Evolutionary conservation across 441 rosid genomes (phyloP).

Genomic region (Erysimum cheiri): DNA sequence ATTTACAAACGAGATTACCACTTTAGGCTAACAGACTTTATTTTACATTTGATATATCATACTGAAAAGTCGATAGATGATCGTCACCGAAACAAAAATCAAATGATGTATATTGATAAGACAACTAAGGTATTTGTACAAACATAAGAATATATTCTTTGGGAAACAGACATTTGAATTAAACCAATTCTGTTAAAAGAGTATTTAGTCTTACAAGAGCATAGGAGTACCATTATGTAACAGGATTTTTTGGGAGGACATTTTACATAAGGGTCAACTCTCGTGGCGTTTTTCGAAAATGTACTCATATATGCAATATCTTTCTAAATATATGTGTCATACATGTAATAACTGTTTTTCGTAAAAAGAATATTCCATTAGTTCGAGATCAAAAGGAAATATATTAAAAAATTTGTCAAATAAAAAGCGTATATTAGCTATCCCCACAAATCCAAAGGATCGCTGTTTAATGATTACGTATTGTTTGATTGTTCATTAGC

Average conservation of each 20-base stretch:
- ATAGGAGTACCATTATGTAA: too few relatives aligned
- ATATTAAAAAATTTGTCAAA: neutral
- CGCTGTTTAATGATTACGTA: constrained; percentile 35
- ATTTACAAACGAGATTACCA: constrained; percentile 15
- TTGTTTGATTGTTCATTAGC: constrained; percentile 37
- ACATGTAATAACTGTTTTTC: neutral
- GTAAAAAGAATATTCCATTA: neutral
- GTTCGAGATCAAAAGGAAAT: constrained; percentile 7
- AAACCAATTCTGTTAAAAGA: neutral
- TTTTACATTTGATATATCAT: neutral
- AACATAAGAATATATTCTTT: neutral
- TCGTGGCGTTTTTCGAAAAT: neutral
- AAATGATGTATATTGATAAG: constrained; percentile 15
- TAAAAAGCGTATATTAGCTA: constrained; percentile 22
- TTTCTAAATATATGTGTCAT: neutral
- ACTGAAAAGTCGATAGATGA: neutral
- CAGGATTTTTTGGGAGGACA: too few relatives aligned
- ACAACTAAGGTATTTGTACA: constrained; percentile 7
- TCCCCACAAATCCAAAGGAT: constrained; percentile 43
- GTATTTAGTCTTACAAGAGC: neutral
- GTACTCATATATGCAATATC: neutral
- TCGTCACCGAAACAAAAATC: neutral
- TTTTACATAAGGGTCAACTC: neutral
- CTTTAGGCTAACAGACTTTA: constrained; percentile 19
- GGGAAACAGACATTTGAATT: neutral